Evolutionary conservation across 169 alveolate species (phyloP).

Genomic region (Eimeria falciformis): DNA sequence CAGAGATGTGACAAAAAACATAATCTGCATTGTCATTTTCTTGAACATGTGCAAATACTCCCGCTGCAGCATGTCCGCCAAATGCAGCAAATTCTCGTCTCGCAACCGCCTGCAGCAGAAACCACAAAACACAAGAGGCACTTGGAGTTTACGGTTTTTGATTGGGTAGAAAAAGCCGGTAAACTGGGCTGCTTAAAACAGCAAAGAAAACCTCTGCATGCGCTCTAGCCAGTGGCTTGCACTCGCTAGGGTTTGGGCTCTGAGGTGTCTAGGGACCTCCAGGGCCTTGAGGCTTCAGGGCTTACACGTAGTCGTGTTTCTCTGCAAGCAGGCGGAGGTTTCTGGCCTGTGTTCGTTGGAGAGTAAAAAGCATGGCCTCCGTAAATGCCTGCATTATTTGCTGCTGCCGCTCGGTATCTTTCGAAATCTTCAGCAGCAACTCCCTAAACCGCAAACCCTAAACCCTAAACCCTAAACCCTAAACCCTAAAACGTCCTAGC

Average conservation of each 20-base stretch:
- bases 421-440: conserved; percentile 22
- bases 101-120: conserved; percentile 22
- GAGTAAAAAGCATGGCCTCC: conserved; percentile 25
- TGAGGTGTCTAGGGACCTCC: too few relatives aligned
- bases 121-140: background rate
- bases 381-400: conserved; percentile 25
- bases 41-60: conserved; percentile 26
- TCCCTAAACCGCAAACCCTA: conserved; percentile 56
- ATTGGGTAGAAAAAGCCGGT: too few relatives aligned
- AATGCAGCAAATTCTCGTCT: conserved; percentile 60
- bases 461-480: conserved; percentile 52
- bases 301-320: conserved; percentile 4
- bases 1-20: background rate
- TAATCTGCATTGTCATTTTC: conserved; percentile 37
- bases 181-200: too few relatives aligned
- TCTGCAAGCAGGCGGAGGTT: conserved; percentile 56
- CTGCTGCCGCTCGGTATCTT: background rate
- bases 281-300: background rate
- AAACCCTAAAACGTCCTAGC: conserved; percentile 8
- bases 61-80: conserved; percentile 53
- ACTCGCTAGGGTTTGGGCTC: too few relatives aligned
- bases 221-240: too few relatives aligned
- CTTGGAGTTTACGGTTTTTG: background rate
- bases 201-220: too few relatives aligned
- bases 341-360: conserved; percentile 16